phyloP scores from a whole-genome alignment of 2,329 filamentous ascomycete genomes.

The Meredithiella fracta region DNA sequence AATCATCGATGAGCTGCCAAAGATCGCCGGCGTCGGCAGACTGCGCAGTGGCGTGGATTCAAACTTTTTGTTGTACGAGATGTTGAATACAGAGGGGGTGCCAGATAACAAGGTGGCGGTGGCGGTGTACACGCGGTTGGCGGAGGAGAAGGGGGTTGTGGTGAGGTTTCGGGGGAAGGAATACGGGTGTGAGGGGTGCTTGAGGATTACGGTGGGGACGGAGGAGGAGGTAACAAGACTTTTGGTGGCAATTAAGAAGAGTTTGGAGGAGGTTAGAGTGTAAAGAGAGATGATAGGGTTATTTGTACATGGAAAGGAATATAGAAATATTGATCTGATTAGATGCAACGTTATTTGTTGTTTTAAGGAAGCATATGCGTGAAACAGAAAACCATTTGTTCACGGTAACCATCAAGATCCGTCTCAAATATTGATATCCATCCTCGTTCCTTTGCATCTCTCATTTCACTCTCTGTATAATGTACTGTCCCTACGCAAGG shows the following conservation, averaged over 20 bases:
- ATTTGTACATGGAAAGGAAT: not conserved
- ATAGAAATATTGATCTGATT: not conserved
- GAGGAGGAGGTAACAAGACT: slow-evolving; percentile 71
- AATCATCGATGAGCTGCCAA: slow-evolving; percentile 54
- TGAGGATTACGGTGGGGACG: slow-evolving; percentile 85
- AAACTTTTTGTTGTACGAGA: slow-evolving; percentile 86
- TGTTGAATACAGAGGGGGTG: slow-evolving; percentile 54
- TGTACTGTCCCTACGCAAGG: not conserved
- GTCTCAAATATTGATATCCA: no score
- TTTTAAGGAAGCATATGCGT: not conserved
- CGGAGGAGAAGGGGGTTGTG: slow-evolving; percentile 75
- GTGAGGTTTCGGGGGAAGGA: slow-evolving; percentile 90
- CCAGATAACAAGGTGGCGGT: slow-evolving; percentile 67
- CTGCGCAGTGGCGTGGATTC: slow-evolving; percentile 65
- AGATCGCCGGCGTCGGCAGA: slow-evolving; percentile 60
- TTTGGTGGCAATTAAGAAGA: slow-evolving; percentile 45
- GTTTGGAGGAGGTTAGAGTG: slow-evolving; percentile 28
- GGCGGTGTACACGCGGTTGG: slow-evolving; percentile 67
- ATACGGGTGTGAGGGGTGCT: slow-evolving; percentile 69
- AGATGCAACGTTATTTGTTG: not conserved
- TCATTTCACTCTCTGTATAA: not conserved
- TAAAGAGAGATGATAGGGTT: not conserved
- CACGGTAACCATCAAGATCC: not conserved
- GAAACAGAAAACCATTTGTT: not conserved
- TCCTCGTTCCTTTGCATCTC: not conserved